Base-by-base conservation (phyloP, 169 alveolate genomes). In the Plasmodium vivax region DNA sequence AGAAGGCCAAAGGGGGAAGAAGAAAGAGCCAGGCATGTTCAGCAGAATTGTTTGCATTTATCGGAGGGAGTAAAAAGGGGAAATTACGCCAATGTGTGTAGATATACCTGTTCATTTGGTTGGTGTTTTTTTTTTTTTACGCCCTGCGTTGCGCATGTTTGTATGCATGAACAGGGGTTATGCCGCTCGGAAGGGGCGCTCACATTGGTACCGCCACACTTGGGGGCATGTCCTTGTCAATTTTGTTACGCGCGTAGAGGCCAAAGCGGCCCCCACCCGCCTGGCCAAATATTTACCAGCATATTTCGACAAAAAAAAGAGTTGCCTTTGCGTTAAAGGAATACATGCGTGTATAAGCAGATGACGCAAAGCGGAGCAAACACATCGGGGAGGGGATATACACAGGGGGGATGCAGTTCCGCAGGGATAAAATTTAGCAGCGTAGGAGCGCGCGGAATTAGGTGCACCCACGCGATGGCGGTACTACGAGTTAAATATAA, bases 31-130 rank as follows among this genome's bases (percentile, higher is more conserved):
- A 1, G 90, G 94, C 4, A 88, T 88, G 94, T 88, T 88, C 72
- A 88, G 82, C 82, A 58, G 94, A 62, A 62, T 68, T 3, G 32
- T 88, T 19, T 77, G 94, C 19, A 73, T 88, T 58, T 88, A 79
- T 51, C 82, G 38, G 41, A 88, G 79, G 74, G 82, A 79, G 16
- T 88, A 56, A 34, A 1, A 58, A 2, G 71, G 19, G 12, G 14
- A 23, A 38, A 43, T 19, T 45, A 45, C 73, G 14, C 41, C 75
- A 62, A 16, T 34, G 68, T 5, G 23, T 23, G 27, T 1, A n/a
- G 43, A 47, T 23, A 81, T 81, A 81, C 34, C 38, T 79, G 23
- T 79, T 36, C 30, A 79, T 79, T n/a, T 79, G 14, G 3, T 19
- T 27, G 2, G 16, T 19, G 27, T n/a, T 62, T 58, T 0, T 54